Conservation (phyloP, 108 stramenopile genomes). For the Fragilaria radians region DNA sequence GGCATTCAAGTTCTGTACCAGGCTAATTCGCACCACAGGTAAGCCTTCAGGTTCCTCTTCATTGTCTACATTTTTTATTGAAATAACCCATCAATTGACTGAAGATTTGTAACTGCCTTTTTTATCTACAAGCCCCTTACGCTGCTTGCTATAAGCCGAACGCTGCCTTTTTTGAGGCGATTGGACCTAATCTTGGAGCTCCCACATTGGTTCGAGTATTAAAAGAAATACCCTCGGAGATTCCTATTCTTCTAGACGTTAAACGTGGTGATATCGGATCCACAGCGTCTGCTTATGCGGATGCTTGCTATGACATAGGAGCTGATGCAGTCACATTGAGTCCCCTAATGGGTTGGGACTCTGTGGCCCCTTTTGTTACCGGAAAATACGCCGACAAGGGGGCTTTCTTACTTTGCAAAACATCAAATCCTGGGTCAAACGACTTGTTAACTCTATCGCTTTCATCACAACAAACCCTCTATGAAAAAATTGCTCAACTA, state of each 20-base stretch:
- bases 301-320: slow-evolving; percentile 76
- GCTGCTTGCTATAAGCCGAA: slow-evolving; percentile 97
- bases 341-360: slow-evolving; percentile 97
- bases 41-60: slow-evolving; percentile 15
- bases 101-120: not conserved
- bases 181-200: slow-evolving; percentile 71
- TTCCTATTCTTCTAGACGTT: slow-evolving; percentile 90
- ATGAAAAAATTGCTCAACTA: slow-evolving; percentile 81
- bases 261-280: slow-evolving; percentile 97
- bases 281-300: slow-evolving; percentile 93
- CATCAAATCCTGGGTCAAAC: slow-evolving; percentile 92
- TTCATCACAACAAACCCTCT: slow-evolving; percentile 48
- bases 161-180: slow-evolving; percentile 96
- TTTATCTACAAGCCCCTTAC: slow-evolving; percentile 14
- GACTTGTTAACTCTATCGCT: slow-evolving; percentile 81
- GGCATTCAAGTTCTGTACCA: slow-evolving; percentile 84
- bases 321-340: slow-evolving; percentile 92
- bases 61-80: not conserved
- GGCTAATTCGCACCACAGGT: slow-evolving; percentile 86
- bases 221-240: slow-evolving; percentile 44
- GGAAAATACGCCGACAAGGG: slow-evolving; percentile 77
- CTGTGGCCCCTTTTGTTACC: slow-evolving; percentile 90
- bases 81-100: no score
- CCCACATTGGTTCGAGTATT: slow-evolving; percentile 73
- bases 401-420: slow-evolving; percentile 97